Evolutionary conservation across 495 filamentous ascomycete species (phyloP), one percentile per base, ranked within the genome.

Genomic region (Aspergillus steynii): DNA sequence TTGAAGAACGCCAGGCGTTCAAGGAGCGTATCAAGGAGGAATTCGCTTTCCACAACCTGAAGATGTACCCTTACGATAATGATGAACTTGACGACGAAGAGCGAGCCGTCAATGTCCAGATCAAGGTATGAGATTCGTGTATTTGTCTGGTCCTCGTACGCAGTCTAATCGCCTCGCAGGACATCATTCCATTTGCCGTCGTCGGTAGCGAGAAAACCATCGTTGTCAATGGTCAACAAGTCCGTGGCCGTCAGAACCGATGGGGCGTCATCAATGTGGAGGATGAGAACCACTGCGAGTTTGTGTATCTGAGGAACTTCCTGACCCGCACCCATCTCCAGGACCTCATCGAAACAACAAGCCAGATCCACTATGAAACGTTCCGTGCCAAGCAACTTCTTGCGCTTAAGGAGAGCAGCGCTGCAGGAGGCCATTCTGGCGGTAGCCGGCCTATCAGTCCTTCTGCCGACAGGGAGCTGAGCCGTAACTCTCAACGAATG

Each of bases 261-360:
- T 99, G 95, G 95, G 95, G 95, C 70, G 91, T 97, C 54, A 98
- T 99, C 82, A 98, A 99, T 74, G 95, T 99, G 59, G 95, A 99
- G 80, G 93, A 99, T 66, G 95, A 98, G 82, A 96, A 88, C 77
- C 95, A 99, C 80, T 99, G 95, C 87, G 95, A 99, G 84, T 99
- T 99, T 71, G 89, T 98, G 68, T 97, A 95, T 75, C 85, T 99
- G 57, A 86, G 95, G 68, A 93, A 99, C 83, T 99, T 99, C 86
- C 84, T 99, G 61, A 96, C 91, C 71, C 88, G 94, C 73, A 93
- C 95, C 50, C 95, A 99, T 77, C 83, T 96, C 57, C 90, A 99
- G 82, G 95, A 99, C 68, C 86, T 99, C 59, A 97, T 99, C 76
- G 95, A 96, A 76, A 99, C 95, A 12, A 99, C 95, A n/a, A 96